Percentiles rank a stretch among this genome's conserved stretches.
phyloP scores from a whole-genome alignment of 2,329 filamentous ascomycete genomes.

The Nigrospora sphaerica region DNA sequence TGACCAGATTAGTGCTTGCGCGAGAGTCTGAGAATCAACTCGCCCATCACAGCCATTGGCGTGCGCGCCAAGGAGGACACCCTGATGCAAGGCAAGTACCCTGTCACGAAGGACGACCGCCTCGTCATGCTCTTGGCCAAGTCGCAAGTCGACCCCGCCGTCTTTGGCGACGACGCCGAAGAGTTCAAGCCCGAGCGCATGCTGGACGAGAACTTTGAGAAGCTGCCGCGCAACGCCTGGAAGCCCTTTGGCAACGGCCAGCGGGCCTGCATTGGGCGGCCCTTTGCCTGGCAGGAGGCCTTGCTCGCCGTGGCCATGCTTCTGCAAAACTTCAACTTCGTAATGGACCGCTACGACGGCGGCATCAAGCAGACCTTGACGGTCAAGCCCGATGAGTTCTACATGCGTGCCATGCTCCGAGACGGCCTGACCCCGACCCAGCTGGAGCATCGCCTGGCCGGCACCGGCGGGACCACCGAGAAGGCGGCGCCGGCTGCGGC shows the following conservation, averaged over 20 bases:
- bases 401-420: conserved; percentile 41
- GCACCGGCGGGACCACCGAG: neutral
- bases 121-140: conserved; percentile 38
- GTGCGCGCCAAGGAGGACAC: conserved; percentile 32
- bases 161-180: conserved; percentile 49
- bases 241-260: conserved; percentile 49
- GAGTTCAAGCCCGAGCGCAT: conserved; percentile 56
- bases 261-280: conserved; percentile 43
- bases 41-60: conserved; percentile 42
- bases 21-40: conserved; percentile 45
- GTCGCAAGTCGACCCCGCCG: conserved; percentile 46
- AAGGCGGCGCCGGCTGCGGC: neutral
- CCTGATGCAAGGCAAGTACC: conserved; percentile 46
- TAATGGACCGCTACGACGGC: conserved; percentile 54
- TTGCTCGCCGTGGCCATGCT: conserved; percentile 45
- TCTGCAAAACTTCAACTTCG: conserved; percentile 66
- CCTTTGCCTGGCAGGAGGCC: conserved; percentile 48
- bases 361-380: conserved; percentile 2
- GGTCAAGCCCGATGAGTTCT: conserved; percentile 24
- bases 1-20: conserved; percentile 24
- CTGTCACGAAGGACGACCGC: conserved; percentile 34
- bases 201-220: conserved; percentile 42
- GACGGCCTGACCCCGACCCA: conserved; percentile 35
- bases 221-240: conserved; percentile 31
- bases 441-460: conserved; percentile 36